These are phyloP conservation scores for Ascochyta pisi DNA, from an alignment of 2,329 filamentous ascomycete genomes.

Conservation along the genomic window DNA sequence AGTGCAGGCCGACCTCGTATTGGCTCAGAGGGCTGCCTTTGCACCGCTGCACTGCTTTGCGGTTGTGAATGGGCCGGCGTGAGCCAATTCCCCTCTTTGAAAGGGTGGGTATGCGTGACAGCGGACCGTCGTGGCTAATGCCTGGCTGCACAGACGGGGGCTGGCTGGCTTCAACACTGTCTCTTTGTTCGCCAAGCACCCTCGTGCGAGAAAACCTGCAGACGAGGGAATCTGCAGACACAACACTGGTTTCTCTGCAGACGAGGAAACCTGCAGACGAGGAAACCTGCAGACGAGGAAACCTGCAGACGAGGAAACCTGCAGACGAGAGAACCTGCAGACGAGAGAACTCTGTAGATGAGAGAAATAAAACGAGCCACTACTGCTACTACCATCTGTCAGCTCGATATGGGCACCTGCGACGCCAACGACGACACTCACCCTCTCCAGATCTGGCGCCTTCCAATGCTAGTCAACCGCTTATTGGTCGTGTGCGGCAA, in stretches of 20 bases:
- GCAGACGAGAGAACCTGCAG: not conserved
- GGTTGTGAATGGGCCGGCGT: constrained; percentile 5
- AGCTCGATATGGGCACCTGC: constrained; percentile 13
- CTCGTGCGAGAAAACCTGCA: constrained; percentile 6
- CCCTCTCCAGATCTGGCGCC: constrained; percentile 1
- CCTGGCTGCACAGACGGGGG: constrained; percentile 1
- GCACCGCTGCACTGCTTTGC: constrained; percentile 5
- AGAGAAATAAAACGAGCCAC: constrained; percentile 21
- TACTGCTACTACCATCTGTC: constrained; percentile 1
- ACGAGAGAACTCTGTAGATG: not conserved
- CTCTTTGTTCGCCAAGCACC: constrained; percentile 3
- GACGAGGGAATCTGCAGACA: too few relatives aligned
- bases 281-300: too few relatives aligned
- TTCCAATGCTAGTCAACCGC: not conserved
- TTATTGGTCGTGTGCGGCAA: not conserved
- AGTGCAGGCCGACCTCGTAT: constrained; percentile 14
- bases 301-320: too few relatives aligned
- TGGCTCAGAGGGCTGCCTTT: constrained; percentile 6
- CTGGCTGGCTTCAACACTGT: not conserved
- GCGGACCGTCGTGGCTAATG: constrained; percentile 6
- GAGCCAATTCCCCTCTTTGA: constrained; percentile 15
- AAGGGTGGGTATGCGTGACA: constrained; percentile 2
- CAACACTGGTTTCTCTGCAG: too few relatives aligned
- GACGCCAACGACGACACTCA: constrained; percentile 8
- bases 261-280: too few relatives aligned